Conservation (phyloP, 2,329 filamentous ascomycete species). For the Dactylella cylindrospora region DNA sequence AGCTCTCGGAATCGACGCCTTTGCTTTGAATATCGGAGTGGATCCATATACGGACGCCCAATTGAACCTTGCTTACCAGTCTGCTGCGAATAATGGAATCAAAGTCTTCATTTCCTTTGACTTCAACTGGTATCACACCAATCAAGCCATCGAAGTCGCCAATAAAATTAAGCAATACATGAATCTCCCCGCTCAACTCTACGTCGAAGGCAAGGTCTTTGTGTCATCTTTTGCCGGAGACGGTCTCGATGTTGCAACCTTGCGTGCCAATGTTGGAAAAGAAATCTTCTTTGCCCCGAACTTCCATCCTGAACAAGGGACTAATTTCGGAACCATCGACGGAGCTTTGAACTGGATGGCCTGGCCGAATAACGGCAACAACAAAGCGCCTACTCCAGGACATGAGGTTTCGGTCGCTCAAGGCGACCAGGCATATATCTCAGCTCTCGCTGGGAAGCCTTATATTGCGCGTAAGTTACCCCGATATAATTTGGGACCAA, state of each 20-base stretch:
- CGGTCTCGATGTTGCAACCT: conserved; percentile 51
- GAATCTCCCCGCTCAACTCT: conserved; percentile 52
- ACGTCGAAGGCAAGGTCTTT: conserved; percentile 54
- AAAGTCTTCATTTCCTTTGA: conserved; percentile 51
- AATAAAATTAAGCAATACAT: conserved; percentile 52
- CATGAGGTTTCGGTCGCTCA: neutral
- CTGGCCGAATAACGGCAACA: conserved; percentile 55
- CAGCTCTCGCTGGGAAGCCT: conserved; percentile 52
- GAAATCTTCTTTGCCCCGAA: conserved; percentile 56
- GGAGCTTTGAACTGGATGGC: conserved; percentile 55
- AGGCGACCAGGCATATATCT: conserved; percentile 53
- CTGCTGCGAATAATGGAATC: conserved; percentile 49
- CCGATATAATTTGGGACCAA: neutral
- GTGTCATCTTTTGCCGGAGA: conserved; percentile 60
- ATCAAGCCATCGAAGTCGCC: conserved; percentile 47
- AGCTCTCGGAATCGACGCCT: conserved; percentile 52
- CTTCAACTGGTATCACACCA: conserved; percentile 46
- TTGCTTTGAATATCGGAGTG: conserved; percentile 51
- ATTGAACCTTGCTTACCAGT: conserved; percentile 50
- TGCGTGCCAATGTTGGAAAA: conserved; percentile 51
- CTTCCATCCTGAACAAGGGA: conserved; percentile 52
- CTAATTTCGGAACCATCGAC: conserved; percentile 48
- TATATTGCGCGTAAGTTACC: conserved; percentile 52
- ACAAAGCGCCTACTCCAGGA: conserved; percentile 51
- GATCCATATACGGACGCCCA: conserved; percentile 51